A percentile compares a stretch with the other conserved stretches of the same genome.
Evolutionary conservation across 129 eudicot genomes (phyloP).

Genomic region (Flaveria sonorensis): DNA sequence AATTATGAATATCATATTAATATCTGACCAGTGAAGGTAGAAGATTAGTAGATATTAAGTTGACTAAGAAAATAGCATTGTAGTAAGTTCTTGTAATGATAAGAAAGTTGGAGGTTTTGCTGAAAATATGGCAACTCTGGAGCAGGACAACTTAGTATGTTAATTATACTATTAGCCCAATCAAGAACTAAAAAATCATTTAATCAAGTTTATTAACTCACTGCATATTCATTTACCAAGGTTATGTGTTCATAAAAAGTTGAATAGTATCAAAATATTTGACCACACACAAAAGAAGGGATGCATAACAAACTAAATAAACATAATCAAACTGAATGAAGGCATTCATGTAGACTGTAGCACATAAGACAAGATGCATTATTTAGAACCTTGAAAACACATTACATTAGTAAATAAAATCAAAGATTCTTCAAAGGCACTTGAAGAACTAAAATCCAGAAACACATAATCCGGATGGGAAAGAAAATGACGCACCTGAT

Average conservation of each 20-base stretch:
- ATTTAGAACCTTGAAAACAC: constrained; percentile 18
- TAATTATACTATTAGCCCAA: not conserved
- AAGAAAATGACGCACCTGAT: too few relatives aligned
- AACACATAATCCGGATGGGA: not conserved
- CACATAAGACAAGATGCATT: not conserved
- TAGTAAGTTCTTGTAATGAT: not conserved
- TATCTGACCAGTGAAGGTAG: not conserved
- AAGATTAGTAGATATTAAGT: not conserved
- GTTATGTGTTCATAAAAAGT: not conserved
- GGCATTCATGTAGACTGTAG: constrained; percentile 12
- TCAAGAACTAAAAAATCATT: not conserved
- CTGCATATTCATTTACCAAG: not conserved
- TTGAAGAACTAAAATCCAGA: not conserved
- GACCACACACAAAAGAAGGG: not conserved
- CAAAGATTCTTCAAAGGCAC: constrained; percentile 11
- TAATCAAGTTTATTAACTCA: not conserved
- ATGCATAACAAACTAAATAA: constrained; percentile 15
- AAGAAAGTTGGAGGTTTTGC: not conserved
- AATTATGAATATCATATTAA: not conserved
- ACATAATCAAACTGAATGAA: not conserved
- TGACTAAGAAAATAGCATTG: not conserved
- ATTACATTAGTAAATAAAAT: not conserved
- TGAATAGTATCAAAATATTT: not conserved
- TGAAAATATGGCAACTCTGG: too few relatives aligned
- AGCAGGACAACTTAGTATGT: too few relatives aligned